Conservation (phyloP, 1,284 basidiomycete species). For the Ustilago crameri region DNA sequence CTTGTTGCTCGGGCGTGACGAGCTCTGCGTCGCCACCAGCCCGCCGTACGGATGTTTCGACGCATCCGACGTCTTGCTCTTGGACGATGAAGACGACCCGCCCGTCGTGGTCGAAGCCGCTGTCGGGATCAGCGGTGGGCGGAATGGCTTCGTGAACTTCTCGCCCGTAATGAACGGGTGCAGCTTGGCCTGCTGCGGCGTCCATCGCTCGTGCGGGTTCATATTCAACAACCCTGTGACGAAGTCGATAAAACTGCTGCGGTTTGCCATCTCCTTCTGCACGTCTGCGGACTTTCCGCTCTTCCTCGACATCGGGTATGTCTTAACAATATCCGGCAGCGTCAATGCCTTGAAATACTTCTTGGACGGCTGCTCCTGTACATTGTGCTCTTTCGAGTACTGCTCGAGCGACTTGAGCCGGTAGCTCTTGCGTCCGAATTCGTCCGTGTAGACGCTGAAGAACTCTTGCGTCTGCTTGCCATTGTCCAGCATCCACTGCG, state of each 20-base stretch:
- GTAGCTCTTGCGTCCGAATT: conserved; percentile 87
- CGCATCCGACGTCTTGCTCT: conserved; percentile 34
- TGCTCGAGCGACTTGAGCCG: conserved; percentile 91
- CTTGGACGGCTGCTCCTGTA: conserved; percentile 95
- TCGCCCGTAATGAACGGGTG: conserved; percentile 99
- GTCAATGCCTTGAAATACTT: conserved; percentile 97
- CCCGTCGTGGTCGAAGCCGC: conserved; percentile 9
- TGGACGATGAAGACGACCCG: conserved; percentile 13
- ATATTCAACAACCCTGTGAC: conserved; percentile 92
- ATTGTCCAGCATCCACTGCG: conserved; percentile 90
- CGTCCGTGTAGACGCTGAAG: conserved; percentile 83
- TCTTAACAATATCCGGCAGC: conserved; percentile 93
- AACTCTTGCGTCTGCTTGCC: conserved; percentile 96
- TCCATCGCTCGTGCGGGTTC: conserved; percentile 95
- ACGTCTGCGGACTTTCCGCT: conserved; percentile 85
- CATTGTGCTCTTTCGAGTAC: conserved; percentile 92
- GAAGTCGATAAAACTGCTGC: conserved; percentile 96
- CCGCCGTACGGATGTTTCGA: conserved; percentile 94
- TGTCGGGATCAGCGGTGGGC: conserved; percentile 58
- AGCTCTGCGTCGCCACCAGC: conserved; percentile 73
- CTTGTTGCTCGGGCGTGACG: conserved; percentile 77
- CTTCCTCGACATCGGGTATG: conserved; percentile 85
- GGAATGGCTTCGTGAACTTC: conserved; percentile 74
- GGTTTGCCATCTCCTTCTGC: conserved; percentile 94
- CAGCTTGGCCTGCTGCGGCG: conserved; percentile 91